phyloP scores from a whole-genome alignment of 345 rosid genomes.

The Aethionema arabicum region DNA sequence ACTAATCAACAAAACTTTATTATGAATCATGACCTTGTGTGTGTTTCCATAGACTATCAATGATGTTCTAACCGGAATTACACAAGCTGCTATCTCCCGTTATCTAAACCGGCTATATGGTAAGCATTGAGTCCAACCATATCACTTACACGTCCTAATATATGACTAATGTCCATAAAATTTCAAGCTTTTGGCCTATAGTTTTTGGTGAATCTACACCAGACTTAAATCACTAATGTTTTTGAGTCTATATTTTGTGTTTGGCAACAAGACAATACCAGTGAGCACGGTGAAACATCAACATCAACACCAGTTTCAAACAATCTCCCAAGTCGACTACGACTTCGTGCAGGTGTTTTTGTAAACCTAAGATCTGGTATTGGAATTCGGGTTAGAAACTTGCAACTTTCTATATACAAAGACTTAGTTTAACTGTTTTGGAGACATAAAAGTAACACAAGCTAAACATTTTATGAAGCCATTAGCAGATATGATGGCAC shows the following conservation, averaged over 20 bases:
- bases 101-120: slow-evolving; percentile 51
- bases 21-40: no score
- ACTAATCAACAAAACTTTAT: no score
- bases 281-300: background rate
- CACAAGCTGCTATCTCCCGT: slow-evolving; percentile 57
- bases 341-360: slow-evolving; percentile 41
- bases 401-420: no score
- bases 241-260: background rate
- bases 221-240: no score
- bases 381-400: slow-evolving; percentile 49
- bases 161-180: no score
- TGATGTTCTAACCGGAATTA: slow-evolving; percentile 56
- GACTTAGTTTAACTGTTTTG: no score
- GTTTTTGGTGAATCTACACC: no score
- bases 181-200: no score
- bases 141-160: no score
- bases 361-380: slow-evolving; percentile 44
- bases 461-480: slow-evolving; percentile 31
- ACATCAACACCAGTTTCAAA: slow-evolving; percentile 5
- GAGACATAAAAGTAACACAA: no score
- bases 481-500: slow-evolving; percentile 46
- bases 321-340: slow-evolving; percentile 31
- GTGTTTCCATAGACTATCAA: no score
- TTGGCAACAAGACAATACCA: background rate
- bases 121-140: no score